These are phyloP conservation scores for Lodderomyces orthopsilosis DNA, from an alignment of 1,139 yeast genomes.

Conservation along the genomic window DNA sequence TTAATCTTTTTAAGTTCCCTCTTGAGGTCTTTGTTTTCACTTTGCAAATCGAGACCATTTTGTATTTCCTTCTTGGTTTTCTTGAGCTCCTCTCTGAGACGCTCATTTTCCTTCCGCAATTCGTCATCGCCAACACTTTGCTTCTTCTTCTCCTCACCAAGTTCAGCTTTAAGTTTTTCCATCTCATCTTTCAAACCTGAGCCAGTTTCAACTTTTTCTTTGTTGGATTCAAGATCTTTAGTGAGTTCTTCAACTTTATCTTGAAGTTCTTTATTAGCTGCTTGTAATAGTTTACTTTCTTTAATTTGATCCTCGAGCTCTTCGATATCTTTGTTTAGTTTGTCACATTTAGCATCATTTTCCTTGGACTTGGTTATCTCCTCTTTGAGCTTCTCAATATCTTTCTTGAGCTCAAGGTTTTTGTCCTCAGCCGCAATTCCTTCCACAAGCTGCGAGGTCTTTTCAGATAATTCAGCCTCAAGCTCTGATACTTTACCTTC, in stretches of 20 bases:
- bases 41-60: background rate
- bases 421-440: background rate
- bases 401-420: background rate
- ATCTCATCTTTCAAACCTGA: background rate
- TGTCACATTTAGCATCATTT: background rate
- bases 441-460: background rate
- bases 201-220: background rate
- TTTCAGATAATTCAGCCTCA: background rate
- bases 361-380: background rate
- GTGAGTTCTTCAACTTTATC: slow-evolving; percentile 15
- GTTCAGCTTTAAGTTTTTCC: background rate
- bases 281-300: slow-evolving; percentile 14
- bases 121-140: background rate
- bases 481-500: background rate
- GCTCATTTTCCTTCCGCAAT: slow-evolving; percentile 1
- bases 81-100: background rate
- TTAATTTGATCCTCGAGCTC: slow-evolving; percentile 14
- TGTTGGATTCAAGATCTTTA: slow-evolving; percentile 24
- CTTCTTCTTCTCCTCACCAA: background rate
- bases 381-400: background rate
- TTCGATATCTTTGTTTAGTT: background rate
- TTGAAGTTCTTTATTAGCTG: slow-evolving; percentile 20
- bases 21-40: slow-evolving; percentile 11
- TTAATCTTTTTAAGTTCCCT: slow-evolving; percentile 15
- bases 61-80: background rate